Evolutionary conservation across 768 basidiomycete genomes (phyloP).

Genomic region (Trametes gibbosa): DNA sequence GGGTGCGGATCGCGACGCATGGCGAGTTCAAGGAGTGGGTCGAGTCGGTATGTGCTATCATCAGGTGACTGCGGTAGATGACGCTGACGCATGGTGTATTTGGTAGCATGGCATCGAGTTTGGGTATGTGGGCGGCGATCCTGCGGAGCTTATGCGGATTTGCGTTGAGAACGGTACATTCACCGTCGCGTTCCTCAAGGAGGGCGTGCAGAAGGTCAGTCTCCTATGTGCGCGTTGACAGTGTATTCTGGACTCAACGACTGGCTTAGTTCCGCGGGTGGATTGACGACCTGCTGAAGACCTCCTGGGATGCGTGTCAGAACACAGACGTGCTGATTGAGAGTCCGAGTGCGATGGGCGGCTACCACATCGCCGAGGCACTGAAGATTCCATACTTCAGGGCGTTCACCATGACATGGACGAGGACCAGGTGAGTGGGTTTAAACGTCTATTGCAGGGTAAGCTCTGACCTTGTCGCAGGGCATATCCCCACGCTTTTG

Average conservation of each 20-base stretch:
- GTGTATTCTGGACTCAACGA: not conserved
- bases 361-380: constrained; percentile 95
- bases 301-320: constrained; percentile 96
- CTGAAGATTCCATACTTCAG: constrained; percentile 91
- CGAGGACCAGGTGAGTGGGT: constrained; percentile 65
- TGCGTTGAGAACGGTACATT: constrained; percentile 99
- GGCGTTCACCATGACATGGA: constrained; percentile 98
- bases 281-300: constrained; percentile 93
- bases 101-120: constrained; percentile 92
- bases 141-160: constrained; percentile 95
- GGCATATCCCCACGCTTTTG: constrained; percentile 97
- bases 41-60: constrained; percentile 65
- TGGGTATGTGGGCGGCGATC: constrained; percentile 92
- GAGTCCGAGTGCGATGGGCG: constrained; percentile 96
- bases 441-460: not conserved
- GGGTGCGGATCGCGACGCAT: constrained; percentile 88
- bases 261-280: constrained; percentile 84
- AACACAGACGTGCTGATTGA: constrained; percentile 91
- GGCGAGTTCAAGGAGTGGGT: constrained; percentile 95
- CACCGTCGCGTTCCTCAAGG: constrained; percentile 92
- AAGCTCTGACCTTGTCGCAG: constrained; percentile 34
- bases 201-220: constrained; percentile 78
- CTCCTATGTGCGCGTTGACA: not conserved
- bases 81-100: not conserved
- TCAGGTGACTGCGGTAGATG: not conserved